These are phyloP conservation scores for Ophiostoma montium DNA, from an alignment of 2,329 filamentous ascomycete species.

Conservation along the genomic window DNA sequence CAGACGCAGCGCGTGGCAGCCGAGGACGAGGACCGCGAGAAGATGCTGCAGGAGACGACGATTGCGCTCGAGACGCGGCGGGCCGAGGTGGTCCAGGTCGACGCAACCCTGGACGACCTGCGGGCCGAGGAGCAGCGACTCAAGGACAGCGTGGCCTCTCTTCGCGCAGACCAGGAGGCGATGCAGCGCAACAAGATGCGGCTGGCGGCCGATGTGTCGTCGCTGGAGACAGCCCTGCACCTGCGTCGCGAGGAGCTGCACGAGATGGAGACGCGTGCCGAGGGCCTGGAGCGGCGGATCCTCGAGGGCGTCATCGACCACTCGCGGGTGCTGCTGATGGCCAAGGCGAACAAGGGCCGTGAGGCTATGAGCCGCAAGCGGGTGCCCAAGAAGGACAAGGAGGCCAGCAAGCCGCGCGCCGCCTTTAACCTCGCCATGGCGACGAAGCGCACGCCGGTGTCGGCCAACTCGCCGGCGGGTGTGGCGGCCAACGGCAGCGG, in stretches of 20 bases:
- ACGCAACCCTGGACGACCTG: conserved; percentile 35
- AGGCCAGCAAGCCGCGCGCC: conserved; percentile 17
- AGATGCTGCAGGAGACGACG: conserved; percentile 64
- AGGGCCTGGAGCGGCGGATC: conserved; percentile 80
- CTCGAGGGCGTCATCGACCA: conserved; percentile 94
- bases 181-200: conserved; percentile 65
- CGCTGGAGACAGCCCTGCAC: conserved; percentile 76
- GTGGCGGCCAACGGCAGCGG: conserved; percentile 1
- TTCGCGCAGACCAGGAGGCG: conserved; percentile 59
- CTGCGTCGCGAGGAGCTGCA: conserved; percentile 84
- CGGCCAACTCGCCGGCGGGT: conserved; percentile 27
- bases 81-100: conserved; percentile 48
- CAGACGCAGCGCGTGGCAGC: conserved; percentile 64
- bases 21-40: conserved; percentile 66
- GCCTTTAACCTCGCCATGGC: conserved; percentile 41
- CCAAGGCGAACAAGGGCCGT: conserved; percentile 40
- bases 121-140: conserved; percentile 37
- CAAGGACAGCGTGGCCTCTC: conserved; percentile 40
- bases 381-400: conserved; percentile 27
- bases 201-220: conserved; percentile 73
- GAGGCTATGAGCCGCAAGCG: conserved; percentile 48
- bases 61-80: conserved; percentile 66
- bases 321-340: conserved; percentile 76
- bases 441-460: conserved; percentile 33
- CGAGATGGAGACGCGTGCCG: conserved; percentile 78